Evolutionary conservation across 768 basidiomycete species (phyloP).

Genomic region (Calocera viscosa): DNA sequence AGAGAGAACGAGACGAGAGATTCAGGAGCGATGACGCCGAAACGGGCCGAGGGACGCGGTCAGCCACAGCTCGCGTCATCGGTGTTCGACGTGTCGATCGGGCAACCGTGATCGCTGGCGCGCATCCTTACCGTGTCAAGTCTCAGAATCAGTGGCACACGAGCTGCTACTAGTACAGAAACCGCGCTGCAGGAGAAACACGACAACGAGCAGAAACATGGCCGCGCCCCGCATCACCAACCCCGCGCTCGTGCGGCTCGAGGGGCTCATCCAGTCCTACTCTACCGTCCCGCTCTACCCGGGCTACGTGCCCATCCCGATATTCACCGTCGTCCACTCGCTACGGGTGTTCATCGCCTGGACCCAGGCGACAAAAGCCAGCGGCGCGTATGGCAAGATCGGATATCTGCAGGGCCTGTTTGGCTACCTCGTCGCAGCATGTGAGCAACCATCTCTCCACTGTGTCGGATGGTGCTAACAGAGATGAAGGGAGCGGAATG

Average conservation of each 20-base stretch:
- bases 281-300: neutral
- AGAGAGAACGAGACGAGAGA: no score
- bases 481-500: neutral
- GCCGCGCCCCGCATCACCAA: neutral
- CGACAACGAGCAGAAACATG: neutral
- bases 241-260: neutral
- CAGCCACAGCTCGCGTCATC: no score
- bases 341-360: neutral
- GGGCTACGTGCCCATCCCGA: neutral
- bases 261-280: neutral
- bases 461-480: neutral
- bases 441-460: neutral
- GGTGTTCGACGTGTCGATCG: no score
- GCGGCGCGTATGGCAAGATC: neutral
- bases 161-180: neutral
- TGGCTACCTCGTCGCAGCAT: neutral
- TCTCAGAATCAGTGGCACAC: neutral
- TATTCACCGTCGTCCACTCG: neutral
- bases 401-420: neutral
- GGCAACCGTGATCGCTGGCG: no score
- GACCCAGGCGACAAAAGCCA: slow-evolving; percentile 2
- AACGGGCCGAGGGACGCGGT: no score
- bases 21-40: no score
- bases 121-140: no score
- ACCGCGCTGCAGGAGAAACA: neutral